Evolutionary conservation across 1,284 basidiomycete genomes (phyloP).

Genomic region (Malassezia restricta): DNA sequence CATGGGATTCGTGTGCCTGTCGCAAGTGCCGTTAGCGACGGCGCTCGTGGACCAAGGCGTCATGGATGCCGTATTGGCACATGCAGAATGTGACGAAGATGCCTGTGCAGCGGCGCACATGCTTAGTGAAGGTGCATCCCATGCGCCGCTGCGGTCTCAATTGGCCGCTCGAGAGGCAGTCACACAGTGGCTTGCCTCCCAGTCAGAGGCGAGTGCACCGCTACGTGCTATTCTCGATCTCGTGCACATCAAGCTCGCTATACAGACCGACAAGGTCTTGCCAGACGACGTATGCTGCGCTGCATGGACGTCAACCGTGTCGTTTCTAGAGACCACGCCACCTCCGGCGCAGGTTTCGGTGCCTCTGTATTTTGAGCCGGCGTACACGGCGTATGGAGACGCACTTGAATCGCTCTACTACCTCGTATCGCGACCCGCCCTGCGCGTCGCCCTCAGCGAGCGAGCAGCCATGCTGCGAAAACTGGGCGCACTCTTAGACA

Average conservation of each 20-base stretch:
- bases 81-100: neutral
- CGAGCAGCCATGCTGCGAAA: conserved; percentile 17
- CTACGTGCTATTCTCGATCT: neutral
- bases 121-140: conserved; percentile 1
- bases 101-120: conserved; percentile 6
- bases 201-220: neutral
- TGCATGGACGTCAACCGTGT: too few relatives aligned
- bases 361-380: neutral
- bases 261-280: neutral
- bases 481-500: conserved; percentile 15
- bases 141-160: neutral
- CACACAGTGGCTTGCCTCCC: neutral
- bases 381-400: conserved; percentile 11
- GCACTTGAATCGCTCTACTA: conserved; percentile 33
- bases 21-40: neutral
- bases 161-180: neutral
- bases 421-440: conserved; percentile 20
- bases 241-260: conserved; percentile 13
- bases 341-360: neutral
- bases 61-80: neutral
- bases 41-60: neutral
- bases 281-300: conserved; percentile 3
- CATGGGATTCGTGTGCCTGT: conserved; percentile 1
- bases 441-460: conserved; percentile 16
- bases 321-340: neutral